These are phyloP conservation scores for Arxiozyma slooffiae DNA, from an alignment of 1,139 yeast genomes.

Conservation along the genomic window DNA sequence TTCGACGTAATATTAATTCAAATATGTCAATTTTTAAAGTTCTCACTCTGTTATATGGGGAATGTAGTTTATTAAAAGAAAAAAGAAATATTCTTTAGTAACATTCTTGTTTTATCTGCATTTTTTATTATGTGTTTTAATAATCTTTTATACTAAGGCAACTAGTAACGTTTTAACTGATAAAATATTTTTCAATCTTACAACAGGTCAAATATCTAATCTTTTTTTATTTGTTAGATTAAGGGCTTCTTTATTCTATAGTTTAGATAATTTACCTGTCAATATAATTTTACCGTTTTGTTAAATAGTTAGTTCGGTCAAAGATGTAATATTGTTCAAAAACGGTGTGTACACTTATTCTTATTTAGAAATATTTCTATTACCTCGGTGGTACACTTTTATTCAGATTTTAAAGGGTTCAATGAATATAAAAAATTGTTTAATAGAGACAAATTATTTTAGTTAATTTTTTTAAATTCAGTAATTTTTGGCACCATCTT, in stretches of 20 bases:
- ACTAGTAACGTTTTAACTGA: constrained; percentile 23
- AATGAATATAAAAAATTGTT: constrained; percentile 12
- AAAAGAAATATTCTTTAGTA: constrained; percentile 12
- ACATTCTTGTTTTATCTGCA: constrained; percentile 14
- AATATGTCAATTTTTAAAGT: constrained; percentile 21
- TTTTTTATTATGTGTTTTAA: constrained; percentile 15
- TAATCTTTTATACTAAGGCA: constrained; percentile 22
- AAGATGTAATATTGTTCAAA: constrained; percentile 3
- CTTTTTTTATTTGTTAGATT: constrained; percentile 27
- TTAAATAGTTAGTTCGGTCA: constrained; percentile 18
- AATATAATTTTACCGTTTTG: constrained; percentile 23
- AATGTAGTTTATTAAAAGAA: constrained; percentile 16
- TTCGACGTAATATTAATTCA: constrained; percentile 23
- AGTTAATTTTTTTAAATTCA: constrained; percentile 18
- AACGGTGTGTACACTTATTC: constrained; percentile 18
- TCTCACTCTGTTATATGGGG: constrained; percentile 19
- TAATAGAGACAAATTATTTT: constrained; percentile 17
- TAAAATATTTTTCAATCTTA: constrained; percentile 19
- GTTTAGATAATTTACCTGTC: constrained; percentile 19
- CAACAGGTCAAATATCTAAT: constrained; percentile 23
- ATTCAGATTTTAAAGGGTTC: constrained; percentile 13
- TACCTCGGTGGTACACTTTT: constrained; percentile 18
- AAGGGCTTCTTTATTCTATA: constrained; percentile 24
- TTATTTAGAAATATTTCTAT: constrained; percentile 18
- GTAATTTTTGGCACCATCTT: constrained; percentile 22